Conservation (phyloP, 495 filamentous ascomycete genomes). For the Aspergillus coremiiformis region DNA sequence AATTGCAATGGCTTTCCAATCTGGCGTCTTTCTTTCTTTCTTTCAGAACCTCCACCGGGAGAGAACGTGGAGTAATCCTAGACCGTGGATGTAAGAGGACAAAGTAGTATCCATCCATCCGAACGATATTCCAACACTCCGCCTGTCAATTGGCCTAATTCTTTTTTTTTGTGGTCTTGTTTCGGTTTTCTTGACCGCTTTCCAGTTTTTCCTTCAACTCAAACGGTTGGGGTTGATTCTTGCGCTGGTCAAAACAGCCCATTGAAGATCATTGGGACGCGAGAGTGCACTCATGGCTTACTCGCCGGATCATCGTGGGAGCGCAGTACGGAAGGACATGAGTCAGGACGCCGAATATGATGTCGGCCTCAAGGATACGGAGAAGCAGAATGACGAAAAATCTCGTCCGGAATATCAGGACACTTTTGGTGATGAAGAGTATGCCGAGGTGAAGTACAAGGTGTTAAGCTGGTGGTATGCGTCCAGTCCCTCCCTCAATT, state of each 20-base stretch:
- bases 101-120: no score
- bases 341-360: neutral
- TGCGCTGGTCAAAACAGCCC: neutral
- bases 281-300: neutral
- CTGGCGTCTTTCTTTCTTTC: no score
- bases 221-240: neutral
- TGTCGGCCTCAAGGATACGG: neutral
- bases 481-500: neutral
- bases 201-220: neutral
- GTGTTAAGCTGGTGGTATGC: slow-evolving; percentile 40
- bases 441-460: slow-evolving; percentile 39
- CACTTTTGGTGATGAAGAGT: slow-evolving; percentile 39
- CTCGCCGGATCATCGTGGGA: neutral
- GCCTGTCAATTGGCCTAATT: neutral
- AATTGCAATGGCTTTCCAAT: neutral
- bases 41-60: neutral
- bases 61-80: neutral
- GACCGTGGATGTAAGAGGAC: neutral
- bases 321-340: neutral
- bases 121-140: neutral
- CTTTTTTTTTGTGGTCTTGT: neutral
- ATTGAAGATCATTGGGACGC: neutral
- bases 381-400: slow-evolving; percentile 5
- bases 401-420: slow-evolving; percentile 7
- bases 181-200: neutral